These are phyloP conservation scores for Fusarium clavum DNA, from an alignment of 2,329 filamentous ascomycete species.

Conservation along the genomic window DNA sequence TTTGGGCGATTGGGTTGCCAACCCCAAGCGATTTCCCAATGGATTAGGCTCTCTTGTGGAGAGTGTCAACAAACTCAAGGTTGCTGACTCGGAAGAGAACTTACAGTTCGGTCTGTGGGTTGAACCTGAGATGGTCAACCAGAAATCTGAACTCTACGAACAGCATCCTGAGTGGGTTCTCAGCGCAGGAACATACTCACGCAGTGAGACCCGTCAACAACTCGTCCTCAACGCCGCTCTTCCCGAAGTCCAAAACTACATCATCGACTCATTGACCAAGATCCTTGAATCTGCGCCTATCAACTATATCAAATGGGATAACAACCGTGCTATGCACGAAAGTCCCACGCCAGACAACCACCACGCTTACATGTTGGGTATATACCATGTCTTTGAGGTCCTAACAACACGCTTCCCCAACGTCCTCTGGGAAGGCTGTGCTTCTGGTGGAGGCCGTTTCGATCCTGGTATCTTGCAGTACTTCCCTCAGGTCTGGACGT, in stretches of 20 bases:
- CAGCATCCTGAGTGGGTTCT: slow-evolving; percentile 74
- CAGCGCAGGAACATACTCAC: slow-evolving; percentile 66
- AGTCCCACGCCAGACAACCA: slow-evolving; percentile 63
- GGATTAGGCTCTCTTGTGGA: slow-evolving; percentile 65
- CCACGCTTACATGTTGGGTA: slow-evolving; percentile 71
- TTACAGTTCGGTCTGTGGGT: slow-evolving; percentile 74
- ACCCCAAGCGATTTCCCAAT: slow-evolving; percentile 68
- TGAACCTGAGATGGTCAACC: slow-evolving; percentile 76
- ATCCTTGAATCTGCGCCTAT: slow-evolving; percentile 67
- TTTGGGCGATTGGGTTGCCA: slow-evolving; percentile 72
- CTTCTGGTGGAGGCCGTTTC: slow-evolving; percentile 72
- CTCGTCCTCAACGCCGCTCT: slow-evolving; percentile 71
- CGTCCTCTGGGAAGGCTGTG: slow-evolving; percentile 74
- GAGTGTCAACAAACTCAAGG: slow-evolving; percentile 61
- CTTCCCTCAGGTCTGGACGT: slow-evolving; percentile 75
- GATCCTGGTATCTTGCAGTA: slow-evolving; percentile 72
- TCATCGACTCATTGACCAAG: slow-evolving; percentile 66
- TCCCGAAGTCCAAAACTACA: slow-evolving; percentile 71
- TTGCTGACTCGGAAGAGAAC: slow-evolving; percentile 57
- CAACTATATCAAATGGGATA: slow-evolving; percentile 75
- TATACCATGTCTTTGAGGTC: slow-evolving; percentile 71
- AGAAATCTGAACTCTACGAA: slow-evolving; percentile 69
- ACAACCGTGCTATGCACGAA: slow-evolving; percentile 74
- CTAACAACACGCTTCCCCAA: slow-evolving; percentile 70
- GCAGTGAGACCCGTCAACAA: slow-evolving; percentile 67